These are phyloP conservation scores for Blastocystis sp. DNA, from an alignment of 352 stramenopile species.

Conservation along the genomic window DNA sequence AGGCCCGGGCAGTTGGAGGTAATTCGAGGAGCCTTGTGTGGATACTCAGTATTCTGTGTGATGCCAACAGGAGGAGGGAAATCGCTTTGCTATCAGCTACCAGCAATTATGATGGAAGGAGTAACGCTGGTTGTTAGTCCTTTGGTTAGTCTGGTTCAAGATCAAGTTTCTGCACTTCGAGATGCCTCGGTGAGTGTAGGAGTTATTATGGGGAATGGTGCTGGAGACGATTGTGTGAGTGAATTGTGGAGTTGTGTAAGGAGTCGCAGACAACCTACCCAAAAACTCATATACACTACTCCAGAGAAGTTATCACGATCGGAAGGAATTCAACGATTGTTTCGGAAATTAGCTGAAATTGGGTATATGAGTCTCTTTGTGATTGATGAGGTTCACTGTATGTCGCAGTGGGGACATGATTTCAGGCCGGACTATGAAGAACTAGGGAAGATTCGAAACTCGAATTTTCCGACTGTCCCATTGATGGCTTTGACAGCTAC, in stretches of 20 bases:
- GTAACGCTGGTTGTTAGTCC: slow-evolving; percentile 84
- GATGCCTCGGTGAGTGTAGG: slow-evolving; percentile 66
- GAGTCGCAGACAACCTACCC: not conserved
- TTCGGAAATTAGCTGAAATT: slow-evolving; percentile 32
- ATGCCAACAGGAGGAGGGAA: slow-evolving; percentile 94
- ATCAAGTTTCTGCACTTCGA: slow-evolving; percentile 79
- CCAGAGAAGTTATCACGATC: slow-evolving; percentile 53
- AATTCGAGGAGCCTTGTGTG: slow-evolving; percentile 56
- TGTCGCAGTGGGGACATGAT: slow-evolving; percentile 87
- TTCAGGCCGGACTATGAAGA: slow-evolving; percentile 77
- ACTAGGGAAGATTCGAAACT: slow-evolving; percentile 56
- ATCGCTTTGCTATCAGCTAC: slow-evolving; percentile 92
- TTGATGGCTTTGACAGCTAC: slow-evolving; percentile 85
- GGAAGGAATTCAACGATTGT: slow-evolving; percentile 38
- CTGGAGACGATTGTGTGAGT: not conserved
- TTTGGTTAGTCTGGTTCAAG: slow-evolving; percentile 83
- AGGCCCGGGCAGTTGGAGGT: slow-evolving; percentile 64
- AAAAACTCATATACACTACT: slow-evolving; percentile 48
- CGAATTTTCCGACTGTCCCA: slow-evolving; percentile 44
- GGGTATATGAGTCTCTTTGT: slow-evolving; percentile 73
- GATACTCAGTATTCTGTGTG: slow-evolving; percentile 77
- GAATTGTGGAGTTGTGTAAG: slow-evolving; percentile 28
- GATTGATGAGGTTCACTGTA: slow-evolving; percentile 86
- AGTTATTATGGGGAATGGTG: slow-evolving; percentile 58
- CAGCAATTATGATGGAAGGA: slow-evolving; percentile 73